Evolutionary conservation across 805 yeast species (phyloP), one percentile per base, ranked within the genome.

Genomic region (Metschnikowia aberdeeniae): DNA sequence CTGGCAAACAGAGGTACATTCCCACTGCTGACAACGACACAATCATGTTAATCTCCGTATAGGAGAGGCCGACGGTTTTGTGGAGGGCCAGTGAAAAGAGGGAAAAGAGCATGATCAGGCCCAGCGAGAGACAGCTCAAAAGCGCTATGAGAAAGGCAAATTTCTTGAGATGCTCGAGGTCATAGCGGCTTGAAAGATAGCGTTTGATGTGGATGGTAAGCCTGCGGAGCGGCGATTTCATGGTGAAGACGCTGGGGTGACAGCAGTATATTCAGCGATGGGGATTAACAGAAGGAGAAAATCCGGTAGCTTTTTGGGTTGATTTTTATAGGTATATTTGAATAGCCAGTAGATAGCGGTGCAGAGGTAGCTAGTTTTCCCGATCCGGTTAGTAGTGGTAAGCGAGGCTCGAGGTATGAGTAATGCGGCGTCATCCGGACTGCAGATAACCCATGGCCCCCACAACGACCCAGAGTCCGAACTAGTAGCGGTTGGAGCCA

Each of bases 91-190:
- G 77, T 5, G 96, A 78, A 63, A 84, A 90, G 34, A 92, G 68
- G 7, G 97, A 84, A 60, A 89, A 88, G 17, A 90, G 73, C 47
- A 88, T 73, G 42, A 92, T 85, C 4, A 95, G 86, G 0, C 96
- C 97, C 20, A 89, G 82, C 38, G 84, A 75, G 2, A 89, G 69
- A 63, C 96, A 86, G 42, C 87, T 75, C 12, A 75, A 31, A 34
- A 86, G 62, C 1, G 90, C 76, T 28, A 80, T 68, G 8, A 62
- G 44, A 55, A 85, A 85, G 12, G 92, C 81, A 17, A 71, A 50
- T 19, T 60, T 58, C 47, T 77, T 73, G 12, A 83, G 66, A 34
- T 63, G 64, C 8, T 58, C 57, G 8, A 66, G 63, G 5, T 79
- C 68, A 48, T 78, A 65, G 37, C 72, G 68, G 6, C 56, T 59